These are phyloP conservation scores for Solanum chmielewskii DNA, from an alignment of 257 asterid species.

Conservation along the genomic window DNA sequence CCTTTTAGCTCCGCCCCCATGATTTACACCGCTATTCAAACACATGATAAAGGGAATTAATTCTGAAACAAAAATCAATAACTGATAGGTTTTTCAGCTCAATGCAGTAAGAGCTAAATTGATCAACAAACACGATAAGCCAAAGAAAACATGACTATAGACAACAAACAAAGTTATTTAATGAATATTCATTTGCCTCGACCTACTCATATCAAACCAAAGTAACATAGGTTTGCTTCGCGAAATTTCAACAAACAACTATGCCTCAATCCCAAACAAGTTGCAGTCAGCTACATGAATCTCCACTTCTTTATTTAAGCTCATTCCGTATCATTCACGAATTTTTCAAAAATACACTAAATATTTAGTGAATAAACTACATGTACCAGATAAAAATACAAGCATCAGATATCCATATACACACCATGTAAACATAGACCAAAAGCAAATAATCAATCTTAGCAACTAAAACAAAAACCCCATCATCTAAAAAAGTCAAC, in stretches of 20 bases:
- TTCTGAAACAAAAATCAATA: background rate
- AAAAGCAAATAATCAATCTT: background rate
- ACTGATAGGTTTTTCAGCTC: background rate
- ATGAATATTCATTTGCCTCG: background rate
- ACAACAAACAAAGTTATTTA: background rate
- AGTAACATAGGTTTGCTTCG: background rate
- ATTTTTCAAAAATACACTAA: background rate
- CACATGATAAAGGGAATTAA: background rate
- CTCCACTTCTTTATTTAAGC: background rate
- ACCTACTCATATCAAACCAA: background rate
- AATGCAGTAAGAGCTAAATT: background rate
- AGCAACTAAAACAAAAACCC: background rate
- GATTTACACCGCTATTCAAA: background rate
- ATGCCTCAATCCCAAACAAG: background rate
- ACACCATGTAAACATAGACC: background rate
- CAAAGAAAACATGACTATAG: background rate
- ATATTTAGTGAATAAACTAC: background rate
- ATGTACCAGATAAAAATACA: background rate
- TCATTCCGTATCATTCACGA: background rate
- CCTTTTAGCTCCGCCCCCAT: background rate
- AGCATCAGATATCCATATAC: background rate
- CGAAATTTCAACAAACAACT: background rate
- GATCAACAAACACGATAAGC: background rate
- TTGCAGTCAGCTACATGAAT: background rate
- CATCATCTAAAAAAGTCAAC: slow-evolving; percentile 7